Conservation (phyloP, 2,329 filamentous ascomycete genomes). For the Nemania abortiva region DNA sequence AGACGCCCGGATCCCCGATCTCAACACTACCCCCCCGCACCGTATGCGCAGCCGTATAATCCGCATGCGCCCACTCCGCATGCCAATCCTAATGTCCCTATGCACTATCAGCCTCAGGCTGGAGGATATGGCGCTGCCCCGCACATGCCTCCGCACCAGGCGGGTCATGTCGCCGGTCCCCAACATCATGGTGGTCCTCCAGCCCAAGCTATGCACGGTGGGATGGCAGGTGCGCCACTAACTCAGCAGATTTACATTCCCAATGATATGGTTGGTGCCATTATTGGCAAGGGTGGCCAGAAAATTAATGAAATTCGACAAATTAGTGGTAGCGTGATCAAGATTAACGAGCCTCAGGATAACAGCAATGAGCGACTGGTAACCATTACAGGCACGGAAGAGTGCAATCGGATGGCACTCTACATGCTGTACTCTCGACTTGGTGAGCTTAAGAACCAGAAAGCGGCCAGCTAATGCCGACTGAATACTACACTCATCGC, state of each 20-base stretch:
- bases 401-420: slow-evolving; percentile 99
- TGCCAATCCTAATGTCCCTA: slow-evolving; percentile 71
- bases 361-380: slow-evolving; percentile 98
- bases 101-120: slow-evolving; percentile 86
- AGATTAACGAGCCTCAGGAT: slow-evolving; percentile 99
- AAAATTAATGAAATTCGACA: slow-evolving; percentile 99
- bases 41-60: slow-evolving; percentile 81
- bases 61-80: slow-evolving; percentile 71
- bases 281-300: slow-evolving; percentile 97
- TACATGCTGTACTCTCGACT: slow-evolving; percentile 99
- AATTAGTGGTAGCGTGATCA: slow-evolving; percentile 97
- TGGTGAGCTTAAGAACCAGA: slow-evolving; percentile 68
- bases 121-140: slow-evolving; percentile 82
- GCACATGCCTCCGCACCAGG: slow-evolving; percentile 79
- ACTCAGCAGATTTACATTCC: slow-evolving; percentile 99
- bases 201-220: slow-evolving; percentile 79
- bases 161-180: slow-evolving; percentile 72
- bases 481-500: slow-evolving; percentile 26
- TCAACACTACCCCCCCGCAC: slow-evolving; percentile 80
- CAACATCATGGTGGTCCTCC: slow-evolving; percentile 75
- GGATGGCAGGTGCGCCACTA: slow-evolving; percentile 81
- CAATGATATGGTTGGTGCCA: slow-evolving; percentile 99
- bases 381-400: slow-evolving; percentile 96
- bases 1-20: slow-evolving; percentile 78
- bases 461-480: slow-evolving; percentile 35